Evolutionary conservation across 495 filamentous ascomycete species (phyloP), one percentile per base, ranked within the genome.

Genomic region (Aspergillus homomorphus): DNA sequence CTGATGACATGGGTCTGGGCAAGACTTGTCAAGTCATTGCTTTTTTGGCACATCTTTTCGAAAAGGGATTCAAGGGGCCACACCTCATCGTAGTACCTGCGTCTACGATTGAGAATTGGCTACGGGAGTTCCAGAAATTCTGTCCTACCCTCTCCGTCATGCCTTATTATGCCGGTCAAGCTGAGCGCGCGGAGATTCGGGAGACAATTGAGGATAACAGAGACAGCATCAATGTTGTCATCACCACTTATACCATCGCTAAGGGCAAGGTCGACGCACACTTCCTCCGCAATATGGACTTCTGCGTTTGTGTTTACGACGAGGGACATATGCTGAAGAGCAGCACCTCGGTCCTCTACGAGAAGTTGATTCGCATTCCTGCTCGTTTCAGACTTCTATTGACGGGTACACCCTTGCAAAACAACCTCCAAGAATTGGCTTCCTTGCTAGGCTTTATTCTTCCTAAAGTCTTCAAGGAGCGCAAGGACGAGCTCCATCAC

Each of bases 21-120:
- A 98, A 98, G 77, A 98, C 94, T 0, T 96, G 91, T 63, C 92
- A 98, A 66, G 91, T 98, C 54, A 96, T 98, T 62, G 84, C 91
- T 0, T 92, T 98, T 68, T 80, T 98, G 21, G 86, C 92, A 4
- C 88, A 96, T 61, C 76, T 98, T 7, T 82, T 85, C 15, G 84
- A 91, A 62, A 83, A 76, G 22, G 80, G 79, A 1, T 73, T 85
- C 15, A 82, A 80, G 49, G 91, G 92, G 53, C 90, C 92, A 28
- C 92, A 96, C 68, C 73, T 98, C 41, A 78, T 98, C 30, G 84
- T 98, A 19, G 95, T 97, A 0, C 94, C 95, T 2, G 86, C 89
- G 1, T 96, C 92, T 1, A 97, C 92, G 0, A 80, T 96, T 20
- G 94, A 96, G 61, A 98, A 98, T 67, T 98, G 94, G 94, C 80